These are phyloP conservation scores for Aspergillus taichungensis DNA, from an alignment of 495 filamentous ascomycete species.

Conservation along the genomic window DNA sequence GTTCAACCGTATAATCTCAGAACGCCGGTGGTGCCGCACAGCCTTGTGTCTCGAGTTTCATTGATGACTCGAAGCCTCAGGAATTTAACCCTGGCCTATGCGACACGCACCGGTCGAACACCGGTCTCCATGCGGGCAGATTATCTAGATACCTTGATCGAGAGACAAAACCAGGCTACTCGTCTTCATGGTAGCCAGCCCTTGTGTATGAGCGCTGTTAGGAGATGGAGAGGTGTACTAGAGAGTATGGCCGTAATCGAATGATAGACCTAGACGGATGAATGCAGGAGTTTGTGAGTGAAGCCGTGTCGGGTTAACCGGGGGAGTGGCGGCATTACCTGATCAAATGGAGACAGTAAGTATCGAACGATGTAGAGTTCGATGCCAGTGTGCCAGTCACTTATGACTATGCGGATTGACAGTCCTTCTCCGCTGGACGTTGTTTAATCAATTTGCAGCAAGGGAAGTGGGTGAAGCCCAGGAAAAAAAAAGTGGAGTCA, in stretches of 20 bases:
- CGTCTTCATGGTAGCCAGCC: conserved; percentile 32
- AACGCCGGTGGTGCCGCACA: conserved; percentile 22
- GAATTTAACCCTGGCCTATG: background rate
- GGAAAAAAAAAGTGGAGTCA: background rate
- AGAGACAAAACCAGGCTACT: conserved; percentile 36
- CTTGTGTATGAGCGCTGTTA: conserved; percentile 11
- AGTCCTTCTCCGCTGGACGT: no score
- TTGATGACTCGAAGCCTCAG: background rate
- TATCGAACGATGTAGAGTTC: no score
- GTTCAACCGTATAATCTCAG: conserved; percentile 56
- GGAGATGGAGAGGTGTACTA: conserved; percentile 25
- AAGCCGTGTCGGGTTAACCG: background rate
- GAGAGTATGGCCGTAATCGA: conserved; percentile 1
- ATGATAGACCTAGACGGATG: background rate
- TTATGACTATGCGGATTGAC: no score
- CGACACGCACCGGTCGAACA: conserved; percentile 29
- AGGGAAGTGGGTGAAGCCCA: background rate
- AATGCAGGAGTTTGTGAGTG: background rate
- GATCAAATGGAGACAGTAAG: no score
- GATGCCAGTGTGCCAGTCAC: no score
- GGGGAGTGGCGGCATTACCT: no score
- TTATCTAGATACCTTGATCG: conserved; percentile 44
- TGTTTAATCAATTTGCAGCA: background rate
- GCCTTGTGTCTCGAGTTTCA: background rate
- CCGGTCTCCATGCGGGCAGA: conserved; percentile 40